These are phyloP conservation scores for Oryza meyeriana DNA, from an alignment of 176 grass and related monocot genomes.

Conservation along the genomic window DNA sequence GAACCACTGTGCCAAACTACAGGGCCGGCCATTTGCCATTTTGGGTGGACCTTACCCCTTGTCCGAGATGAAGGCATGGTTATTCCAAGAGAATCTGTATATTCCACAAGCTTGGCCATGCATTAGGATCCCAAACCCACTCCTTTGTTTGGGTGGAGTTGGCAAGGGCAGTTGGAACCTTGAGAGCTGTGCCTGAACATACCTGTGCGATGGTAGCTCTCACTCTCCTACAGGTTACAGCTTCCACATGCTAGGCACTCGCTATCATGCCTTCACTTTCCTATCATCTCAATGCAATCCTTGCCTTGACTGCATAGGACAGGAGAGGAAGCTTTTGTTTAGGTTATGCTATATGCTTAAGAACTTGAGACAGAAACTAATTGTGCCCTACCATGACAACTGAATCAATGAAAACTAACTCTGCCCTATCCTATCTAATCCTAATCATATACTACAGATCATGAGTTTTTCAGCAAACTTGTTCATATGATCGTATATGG, in stretches of 20 bases:
- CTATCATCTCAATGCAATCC: background rate
- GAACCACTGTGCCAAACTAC: background rate
- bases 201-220: background rate
- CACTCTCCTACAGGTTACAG: background rate
- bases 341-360: too few species aligned
- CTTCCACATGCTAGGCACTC: conserved; percentile 19
- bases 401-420: too few species aligned
- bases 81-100: conserved; percentile 45
- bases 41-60: conserved; percentile 21
- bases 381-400: too few species aligned
- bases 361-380: too few species aligned
- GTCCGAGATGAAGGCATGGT: conserved; percentile 17
- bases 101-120: conserved; percentile 40
- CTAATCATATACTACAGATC: too few species aligned
- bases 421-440: too few species aligned
- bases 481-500: background rate
- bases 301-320: background rate
- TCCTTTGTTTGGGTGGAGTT: conserved; percentile 11
- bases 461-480: background rate
- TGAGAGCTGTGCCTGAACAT: conserved; percentile 14
- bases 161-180: conserved; percentile 11
- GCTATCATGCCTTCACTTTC: conserved; percentile 5
- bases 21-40: background rate
- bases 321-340: too few species aligned
- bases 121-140: conserved; percentile 35